Percentiles rank a stretch among this genome's conserved stretches.
These are phyloP conservation scores for Stachybotrys echinatus DNA, from an alignment of 2,329 filamentous ascomycete genomes.

Conservation along the genomic window DNA sequence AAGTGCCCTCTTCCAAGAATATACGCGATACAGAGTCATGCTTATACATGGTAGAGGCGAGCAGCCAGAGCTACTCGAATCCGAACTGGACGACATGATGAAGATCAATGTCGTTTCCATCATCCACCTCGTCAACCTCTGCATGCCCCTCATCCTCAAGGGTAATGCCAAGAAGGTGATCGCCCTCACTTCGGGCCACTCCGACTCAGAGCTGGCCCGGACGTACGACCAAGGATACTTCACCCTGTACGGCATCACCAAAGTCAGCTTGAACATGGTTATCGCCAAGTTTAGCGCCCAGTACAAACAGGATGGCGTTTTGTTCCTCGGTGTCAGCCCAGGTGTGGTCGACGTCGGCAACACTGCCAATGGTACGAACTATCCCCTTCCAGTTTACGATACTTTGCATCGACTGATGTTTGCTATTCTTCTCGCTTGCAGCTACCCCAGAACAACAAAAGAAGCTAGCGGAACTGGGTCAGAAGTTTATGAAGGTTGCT, in stretches of 20 bases:
- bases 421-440: background rate
- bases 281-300: conserved; percentile 45
- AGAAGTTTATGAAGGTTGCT: conserved; percentile 24
- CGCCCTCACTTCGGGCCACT: conserved; percentile 38
- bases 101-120: conserved; percentile 44
- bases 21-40: no score
- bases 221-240: conserved; percentile 25
- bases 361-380: conserved; percentile 12
- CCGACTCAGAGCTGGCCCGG: conserved; percentile 36
- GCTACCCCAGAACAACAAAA: conserved; percentile 16
- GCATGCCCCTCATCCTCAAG: conserved; percentile 45
- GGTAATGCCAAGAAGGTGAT: conserved; percentile 47
- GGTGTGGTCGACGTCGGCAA: conserved; percentile 40
- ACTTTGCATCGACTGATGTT: no score
- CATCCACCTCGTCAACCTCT: conserved; percentile 44
- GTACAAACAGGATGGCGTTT: conserved; percentile 40
- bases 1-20: background rate
- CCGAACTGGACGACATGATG: no score
- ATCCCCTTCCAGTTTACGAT: background rate
- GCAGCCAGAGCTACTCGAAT: no score
- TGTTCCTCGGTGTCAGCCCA: conserved; percentile 47
- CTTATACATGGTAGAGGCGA: background rate
- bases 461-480: conserved; percentile 13
- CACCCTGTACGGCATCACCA: conserved; percentile 38
- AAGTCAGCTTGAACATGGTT: conserved; percentile 46